phyloP scores from a whole-genome alignment of 1,284 basidiomycete species.

The Apiotrichum gamsii region DNA sequence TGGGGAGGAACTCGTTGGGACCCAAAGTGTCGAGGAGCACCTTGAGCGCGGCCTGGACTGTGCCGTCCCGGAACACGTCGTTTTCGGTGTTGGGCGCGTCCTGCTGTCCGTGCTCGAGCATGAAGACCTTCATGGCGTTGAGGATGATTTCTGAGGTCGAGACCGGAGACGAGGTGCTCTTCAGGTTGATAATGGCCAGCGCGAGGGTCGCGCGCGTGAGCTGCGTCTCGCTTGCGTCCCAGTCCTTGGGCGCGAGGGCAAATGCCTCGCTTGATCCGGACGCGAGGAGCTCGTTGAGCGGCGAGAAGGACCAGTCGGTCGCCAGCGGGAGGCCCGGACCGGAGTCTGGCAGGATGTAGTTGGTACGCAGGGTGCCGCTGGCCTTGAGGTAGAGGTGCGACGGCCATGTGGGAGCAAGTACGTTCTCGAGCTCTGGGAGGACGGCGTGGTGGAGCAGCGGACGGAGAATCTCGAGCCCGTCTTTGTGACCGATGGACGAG shows the following conservation, averaged over 20 bases:
- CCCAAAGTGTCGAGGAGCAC: slow-evolving; percentile 51
- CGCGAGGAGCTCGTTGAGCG: slow-evolving; percentile 73
- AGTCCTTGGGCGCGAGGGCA: slow-evolving; percentile 59
- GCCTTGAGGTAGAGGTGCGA: slow-evolving; percentile 45
- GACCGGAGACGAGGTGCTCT: neutral
- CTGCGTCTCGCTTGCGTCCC: slow-evolving; percentile 75
- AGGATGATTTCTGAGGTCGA: slow-evolving; percentile 51
- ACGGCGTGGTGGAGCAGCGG: slow-evolving; percentile 47
- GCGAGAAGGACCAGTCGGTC: slow-evolving; percentile 65
- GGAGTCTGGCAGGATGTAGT: neutral
- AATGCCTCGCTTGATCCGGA: slow-evolving; percentile 70
- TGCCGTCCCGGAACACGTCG: slow-evolving; percentile 50
- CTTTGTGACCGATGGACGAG: slow-evolving; percentile 25
- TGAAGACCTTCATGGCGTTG: slow-evolving; percentile 85
- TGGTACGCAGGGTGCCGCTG: slow-evolving; percentile 45
- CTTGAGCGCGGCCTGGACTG: slow-evolving; percentile 58
- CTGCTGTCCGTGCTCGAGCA: slow-evolving; percentile 68
- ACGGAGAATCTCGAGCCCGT: slow-evolving; percentile 43
- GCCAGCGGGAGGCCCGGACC: slow-evolving; percentile 58
- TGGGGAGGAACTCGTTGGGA: neutral
- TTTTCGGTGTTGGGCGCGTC: slow-evolving; percentile 49
- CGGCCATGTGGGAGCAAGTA: slow-evolving; percentile 40
- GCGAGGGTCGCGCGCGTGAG: slow-evolving; percentile 63
- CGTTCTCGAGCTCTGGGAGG: slow-evolving; percentile 34
- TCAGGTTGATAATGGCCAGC: slow-evolving; percentile 45